Evolutionary conservation across 176 grass and related monocot species (phyloP).

Genomic region (Triticum monococcum): DNA sequence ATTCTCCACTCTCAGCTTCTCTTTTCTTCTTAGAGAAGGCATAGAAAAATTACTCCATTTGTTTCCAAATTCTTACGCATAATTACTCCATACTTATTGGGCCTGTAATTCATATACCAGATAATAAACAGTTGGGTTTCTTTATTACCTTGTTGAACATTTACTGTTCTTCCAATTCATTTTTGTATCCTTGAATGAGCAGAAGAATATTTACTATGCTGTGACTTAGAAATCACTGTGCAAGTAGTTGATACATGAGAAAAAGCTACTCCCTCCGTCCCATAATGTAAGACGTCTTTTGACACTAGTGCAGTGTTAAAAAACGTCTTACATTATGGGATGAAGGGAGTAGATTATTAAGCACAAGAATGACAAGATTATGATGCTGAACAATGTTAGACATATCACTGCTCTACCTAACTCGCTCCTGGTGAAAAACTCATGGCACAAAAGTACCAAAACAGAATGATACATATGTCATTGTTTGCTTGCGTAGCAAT

Average conservation of each 20-base stretch:
- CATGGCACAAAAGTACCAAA: not conserved
- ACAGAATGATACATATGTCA: slow-evolving; percentile 16
- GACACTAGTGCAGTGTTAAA: too few relatives aligned
- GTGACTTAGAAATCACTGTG: not conserved
- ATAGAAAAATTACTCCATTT: not conserved
- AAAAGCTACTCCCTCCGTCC: not conserved
- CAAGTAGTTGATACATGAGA: not conserved
- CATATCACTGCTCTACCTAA: slow-evolving; percentile 18
- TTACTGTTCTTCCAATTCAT: not conserved
- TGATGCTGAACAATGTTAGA: slow-evolving; percentile 26
- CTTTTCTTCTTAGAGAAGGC: too few relatives aligned
- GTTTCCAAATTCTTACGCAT: not conserved
- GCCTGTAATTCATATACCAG: not conserved
- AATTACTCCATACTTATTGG: not conserved
- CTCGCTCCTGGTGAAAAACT: not conserved
- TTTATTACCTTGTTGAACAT: not conserved
- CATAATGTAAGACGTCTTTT: too few relatives aligned
- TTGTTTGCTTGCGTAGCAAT: slow-evolving; percentile 62
- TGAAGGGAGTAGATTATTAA: not conserved
- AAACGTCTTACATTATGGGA: too few relatives aligned
- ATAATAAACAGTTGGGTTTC: not conserved
- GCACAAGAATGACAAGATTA: not conserved
- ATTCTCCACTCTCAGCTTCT: too few relatives aligned
- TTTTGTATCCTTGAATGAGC: not conserved
- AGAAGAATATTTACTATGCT: slow-evolving; percentile 14